Conservation (phyloP, 495 filamentous ascomycete species). For the Tuber indicum region DNA sequence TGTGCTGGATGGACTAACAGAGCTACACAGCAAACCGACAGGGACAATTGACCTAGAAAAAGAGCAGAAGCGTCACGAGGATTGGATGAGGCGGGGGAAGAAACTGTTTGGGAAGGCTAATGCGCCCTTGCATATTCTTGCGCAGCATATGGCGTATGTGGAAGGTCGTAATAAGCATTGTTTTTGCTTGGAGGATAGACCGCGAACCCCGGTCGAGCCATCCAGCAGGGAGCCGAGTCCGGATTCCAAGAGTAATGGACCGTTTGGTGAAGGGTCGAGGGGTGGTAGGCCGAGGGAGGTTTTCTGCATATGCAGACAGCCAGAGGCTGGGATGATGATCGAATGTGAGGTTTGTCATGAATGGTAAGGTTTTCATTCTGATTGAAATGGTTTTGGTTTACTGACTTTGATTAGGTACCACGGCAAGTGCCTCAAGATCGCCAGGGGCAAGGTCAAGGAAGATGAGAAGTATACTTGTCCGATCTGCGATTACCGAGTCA, state of each 20-base stretch:
- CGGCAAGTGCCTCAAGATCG: slow-evolving; percentile 96
- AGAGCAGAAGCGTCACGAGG: slow-evolving; percentile 91
- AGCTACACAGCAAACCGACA: slow-evolving; percentile 81
- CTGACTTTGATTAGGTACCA: slow-evolving; percentile 66
- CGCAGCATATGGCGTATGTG: slow-evolving; percentile 89
- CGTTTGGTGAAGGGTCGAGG: slow-evolving; percentile 49
- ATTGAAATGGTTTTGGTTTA: slow-evolving; percentile 10
- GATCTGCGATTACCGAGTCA: slow-evolving; percentile 94
- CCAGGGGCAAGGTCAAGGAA: slow-evolving; percentile 93
- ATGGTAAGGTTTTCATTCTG: slow-evolving; percentile 57
- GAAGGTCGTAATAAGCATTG: slow-evolving; percentile 79
- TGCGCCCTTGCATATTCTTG: slow-evolving; percentile 88
- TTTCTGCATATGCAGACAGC: slow-evolving; percentile 91
- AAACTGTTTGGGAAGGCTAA: slow-evolving; percentile 99
- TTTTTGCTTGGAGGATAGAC: slow-evolving; percentile 87
- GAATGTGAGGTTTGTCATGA: slow-evolving; percentile 97
- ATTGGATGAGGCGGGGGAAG: slow-evolving; percentile 99
- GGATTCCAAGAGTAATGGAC: slow-evolving; percentile 47
- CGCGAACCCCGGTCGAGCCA: slow-evolving; percentile 83
- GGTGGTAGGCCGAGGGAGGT: slow-evolving; percentile 63
- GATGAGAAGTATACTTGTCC: slow-evolving; percentile 98
- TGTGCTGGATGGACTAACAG: slow-evolving; percentile 75
- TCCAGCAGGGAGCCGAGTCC: slow-evolving; percentile 79
- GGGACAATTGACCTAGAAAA: slow-evolving; percentile 91
- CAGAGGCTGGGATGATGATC: slow-evolving; percentile 98